Conservation (phyloP, 2,329 filamentous ascomycete genomes). For the Aureobasidium subglaciale region DNA sequence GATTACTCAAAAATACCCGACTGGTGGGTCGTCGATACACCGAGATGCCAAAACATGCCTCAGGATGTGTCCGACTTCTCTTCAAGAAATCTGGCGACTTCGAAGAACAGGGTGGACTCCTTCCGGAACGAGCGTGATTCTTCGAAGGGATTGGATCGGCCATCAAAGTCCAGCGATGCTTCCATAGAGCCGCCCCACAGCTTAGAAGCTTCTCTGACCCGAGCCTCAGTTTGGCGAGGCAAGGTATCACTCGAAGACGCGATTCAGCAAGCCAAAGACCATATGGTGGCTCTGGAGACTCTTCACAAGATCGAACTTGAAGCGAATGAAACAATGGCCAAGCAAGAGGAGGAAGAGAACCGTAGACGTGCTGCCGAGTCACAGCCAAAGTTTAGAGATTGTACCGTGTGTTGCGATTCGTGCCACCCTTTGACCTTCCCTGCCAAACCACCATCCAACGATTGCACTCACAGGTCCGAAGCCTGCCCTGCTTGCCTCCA, state of each 20-base stretch:
- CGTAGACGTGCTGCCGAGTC: not conserved
- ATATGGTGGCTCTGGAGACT: not conserved
- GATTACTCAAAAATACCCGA: no score
- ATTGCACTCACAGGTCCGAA: conserved; percentile 29
- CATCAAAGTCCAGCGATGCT: no score
- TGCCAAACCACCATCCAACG: conserved; percentile 25
- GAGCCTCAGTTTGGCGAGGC: no score
- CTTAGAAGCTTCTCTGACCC: no score
- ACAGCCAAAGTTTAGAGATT: conserved; percentile 21
- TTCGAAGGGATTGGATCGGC: no score
- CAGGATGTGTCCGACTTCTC: no score
- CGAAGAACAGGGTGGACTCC: no score
- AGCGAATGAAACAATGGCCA: not conserved
- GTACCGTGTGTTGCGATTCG: conserved; percentile 31
- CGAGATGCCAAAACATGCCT: no score
- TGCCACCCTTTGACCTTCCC: conserved; percentile 29
- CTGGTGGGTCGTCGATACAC: no score
- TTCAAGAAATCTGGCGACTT: no score
- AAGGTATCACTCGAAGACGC: not conserved
- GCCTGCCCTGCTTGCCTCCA: conserved; percentile 34
- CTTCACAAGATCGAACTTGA: not conserved
- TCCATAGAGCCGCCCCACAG: no score
- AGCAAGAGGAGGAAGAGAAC: not conserved
- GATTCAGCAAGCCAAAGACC: not conserved
- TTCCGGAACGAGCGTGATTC: no score